These are phyloP conservation scores for Fereydounia khargensis DNA, from an alignment of 1,284 basidiomycete genomes.

Conservation along the genomic window DNA sequence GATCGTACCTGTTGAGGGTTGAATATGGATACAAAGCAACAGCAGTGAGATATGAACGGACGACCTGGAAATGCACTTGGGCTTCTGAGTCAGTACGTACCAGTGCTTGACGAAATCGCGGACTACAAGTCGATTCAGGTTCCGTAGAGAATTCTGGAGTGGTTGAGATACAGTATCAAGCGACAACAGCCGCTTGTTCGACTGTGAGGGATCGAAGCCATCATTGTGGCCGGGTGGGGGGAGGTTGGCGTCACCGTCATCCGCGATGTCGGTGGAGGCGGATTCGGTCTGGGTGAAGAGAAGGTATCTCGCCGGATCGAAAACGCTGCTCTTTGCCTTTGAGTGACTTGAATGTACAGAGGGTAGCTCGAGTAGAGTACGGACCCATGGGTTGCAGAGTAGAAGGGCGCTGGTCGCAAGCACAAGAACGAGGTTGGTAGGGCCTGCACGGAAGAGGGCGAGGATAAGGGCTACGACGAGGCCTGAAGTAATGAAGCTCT, in stretches of 20 bases:
- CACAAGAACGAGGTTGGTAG: slow-evolving; percentile 24
- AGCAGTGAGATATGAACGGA: too few species aligned
- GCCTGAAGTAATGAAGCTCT: slow-evolving; percentile 12
- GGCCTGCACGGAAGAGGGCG: slow-evolving; percentile 19
- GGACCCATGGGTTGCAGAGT: slow-evolving; percentile 45
- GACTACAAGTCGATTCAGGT: slow-evolving; percentile 31
- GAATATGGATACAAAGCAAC: too few species aligned
- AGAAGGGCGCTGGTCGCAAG: slow-evolving; percentile 16
- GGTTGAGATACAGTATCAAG: too few species aligned
- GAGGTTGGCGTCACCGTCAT: too few species aligned
- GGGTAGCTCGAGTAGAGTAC: slow-evolving; percentile 44
- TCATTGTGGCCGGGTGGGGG: too few species aligned
- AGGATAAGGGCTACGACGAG: slow-evolving; percentile 19
- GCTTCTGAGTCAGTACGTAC: too few species aligned
- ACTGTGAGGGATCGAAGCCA: slow-evolving; percentile 7
- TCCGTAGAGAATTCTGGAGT: slow-evolving; percentile 23
- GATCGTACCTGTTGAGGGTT: slow-evolving; percentile 38
- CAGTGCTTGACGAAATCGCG: slow-evolving; percentile 46
- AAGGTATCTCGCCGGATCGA: slow-evolving; percentile 27
- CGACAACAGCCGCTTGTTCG: slow-evolving; percentile 8
- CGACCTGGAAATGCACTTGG: too few species aligned
- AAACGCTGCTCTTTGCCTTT: slow-evolving; percentile 15
- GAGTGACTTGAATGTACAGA: too few species aligned
- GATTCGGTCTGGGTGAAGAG: slow-evolving; percentile 3
- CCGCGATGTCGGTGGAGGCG: too few species aligned